Evolutionary conservation across 352 stramenopile species (phyloP).

Genomic region (Globisporangium perplexum): DNA sequence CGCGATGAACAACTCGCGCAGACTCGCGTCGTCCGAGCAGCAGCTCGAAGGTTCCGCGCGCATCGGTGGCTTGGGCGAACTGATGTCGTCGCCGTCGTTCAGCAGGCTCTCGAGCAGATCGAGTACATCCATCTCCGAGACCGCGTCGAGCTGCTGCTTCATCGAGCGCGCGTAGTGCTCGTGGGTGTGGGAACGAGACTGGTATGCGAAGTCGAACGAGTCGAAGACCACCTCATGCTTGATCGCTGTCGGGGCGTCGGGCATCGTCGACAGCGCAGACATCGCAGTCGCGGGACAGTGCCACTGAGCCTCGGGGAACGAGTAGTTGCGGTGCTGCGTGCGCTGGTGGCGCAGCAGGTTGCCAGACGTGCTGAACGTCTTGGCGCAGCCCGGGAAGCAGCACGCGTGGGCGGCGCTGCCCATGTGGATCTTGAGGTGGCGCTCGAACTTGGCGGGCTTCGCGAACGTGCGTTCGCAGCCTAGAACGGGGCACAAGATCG

Average conservation of each 20-base stretch:
- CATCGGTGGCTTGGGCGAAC: neutral
- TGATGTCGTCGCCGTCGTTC: neutral
- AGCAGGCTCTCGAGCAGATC: neutral
- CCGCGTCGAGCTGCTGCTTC: slow-evolving; percentile 1
- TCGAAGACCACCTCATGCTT: slow-evolving; percentile 1
- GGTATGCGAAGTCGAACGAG: neutral
- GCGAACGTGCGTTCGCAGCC: neutral
- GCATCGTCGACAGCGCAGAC: neutral
- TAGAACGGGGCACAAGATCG: slow-evolving; percentile 2
- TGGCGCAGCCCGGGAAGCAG: neutral
- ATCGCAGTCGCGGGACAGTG: neutral
- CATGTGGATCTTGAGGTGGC: slow-evolving; percentile 2
- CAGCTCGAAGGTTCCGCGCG: neutral
- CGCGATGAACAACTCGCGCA: neutral
- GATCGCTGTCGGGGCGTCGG: neutral
- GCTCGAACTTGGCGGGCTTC: neutral
- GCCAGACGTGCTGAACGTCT: slow-evolving; percentile 1
- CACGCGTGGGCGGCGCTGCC: neutral
- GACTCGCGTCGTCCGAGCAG: slow-evolving; percentile 1
- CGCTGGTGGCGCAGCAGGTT: slow-evolving; percentile 2
- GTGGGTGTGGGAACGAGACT: neutral
- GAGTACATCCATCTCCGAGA: neutral
- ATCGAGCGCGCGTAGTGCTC: neutral
- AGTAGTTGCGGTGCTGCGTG: slow-evolving; percentile 1
- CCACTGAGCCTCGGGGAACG: neutral